phyloP scores from a whole-genome alignment of 345 rosid species.

The Nephelium lappaceum region DNA sequence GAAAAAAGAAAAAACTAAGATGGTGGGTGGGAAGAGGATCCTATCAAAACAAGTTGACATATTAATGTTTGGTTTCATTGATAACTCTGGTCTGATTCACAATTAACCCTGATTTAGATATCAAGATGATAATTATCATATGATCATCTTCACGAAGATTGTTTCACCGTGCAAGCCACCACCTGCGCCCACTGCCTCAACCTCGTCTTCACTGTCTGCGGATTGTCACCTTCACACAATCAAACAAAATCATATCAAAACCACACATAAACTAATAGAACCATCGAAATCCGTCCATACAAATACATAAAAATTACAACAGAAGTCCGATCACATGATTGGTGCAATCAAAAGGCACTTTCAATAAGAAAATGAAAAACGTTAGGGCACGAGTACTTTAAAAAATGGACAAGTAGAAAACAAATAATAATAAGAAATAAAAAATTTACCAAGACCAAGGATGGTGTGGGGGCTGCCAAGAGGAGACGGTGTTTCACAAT shows the following conservation, averaged over 20 bases:
- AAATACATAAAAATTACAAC: not conserved
- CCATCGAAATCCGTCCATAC: not conserved
- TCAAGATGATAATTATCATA: not conserved
- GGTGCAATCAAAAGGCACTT: not conserved
- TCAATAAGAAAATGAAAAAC: not conserved
- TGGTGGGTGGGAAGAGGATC: not conserved
- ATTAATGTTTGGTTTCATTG: slow-evolving; percentile 24
- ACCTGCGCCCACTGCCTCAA: slow-evolving; percentile 93
- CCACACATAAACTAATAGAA: not conserved
- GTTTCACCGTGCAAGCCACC: slow-evolving; percentile 91
- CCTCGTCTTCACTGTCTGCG: slow-evolving; percentile 81
- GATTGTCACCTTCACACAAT: slow-evolving; percentile 62
- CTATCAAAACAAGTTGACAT: slow-evolving; percentile 17
- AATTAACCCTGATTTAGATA: slow-evolving; percentile 7
- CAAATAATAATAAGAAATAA: not conserved
- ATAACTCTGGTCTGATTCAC: slow-evolving; percentile 21
- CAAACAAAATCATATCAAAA: not conserved
- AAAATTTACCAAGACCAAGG: slow-evolving; percentile 52
- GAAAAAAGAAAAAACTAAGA: no score
- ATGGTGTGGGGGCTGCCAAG: slow-evolving; percentile 63
- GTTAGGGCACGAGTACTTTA: not conserved
- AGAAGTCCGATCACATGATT: not conserved
- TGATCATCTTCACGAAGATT: slow-evolving; percentile 40
- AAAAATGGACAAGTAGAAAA: not conserved
- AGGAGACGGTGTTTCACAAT: slow-evolving; percentile 52